A percentile compares a stretch with the other conserved stretches of the same genome.
Evolutionary conservation across 2,329 filamentous ascomycete genomes (phyloP).

Genomic region (Sclerotinia trifoliorum): DNA sequence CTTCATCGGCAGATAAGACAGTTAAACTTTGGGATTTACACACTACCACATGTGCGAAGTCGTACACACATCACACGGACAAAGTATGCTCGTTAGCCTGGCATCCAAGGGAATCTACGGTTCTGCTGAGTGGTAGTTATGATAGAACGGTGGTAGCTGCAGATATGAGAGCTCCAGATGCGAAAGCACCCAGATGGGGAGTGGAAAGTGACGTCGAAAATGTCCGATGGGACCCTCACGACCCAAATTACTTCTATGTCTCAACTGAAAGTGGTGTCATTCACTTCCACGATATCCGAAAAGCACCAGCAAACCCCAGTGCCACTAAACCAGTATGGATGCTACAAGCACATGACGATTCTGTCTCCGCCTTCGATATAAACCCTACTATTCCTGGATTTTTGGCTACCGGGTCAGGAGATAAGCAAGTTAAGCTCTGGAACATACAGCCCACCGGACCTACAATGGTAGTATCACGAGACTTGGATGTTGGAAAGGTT

Average conservation of each 20-base stretch:
- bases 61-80: conserved; percentile 92
- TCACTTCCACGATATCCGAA: conserved; percentile 86
- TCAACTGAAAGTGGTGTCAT: conserved; percentile 90
- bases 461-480: conserved; percentile 85
- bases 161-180: conserved; percentile 91
- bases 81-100: conserved; percentile 96
- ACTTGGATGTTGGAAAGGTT: conserved; percentile 91
- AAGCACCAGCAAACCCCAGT: conserved; percentile 68
- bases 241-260: conserved; percentile 91
- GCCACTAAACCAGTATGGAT: conserved; percentile 88
- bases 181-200: conserved; percentile 79
- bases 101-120: conserved; percentile 83
- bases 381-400: conserved; percentile 88
- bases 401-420: conserved; percentile 88
- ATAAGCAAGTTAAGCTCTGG: conserved; percentile 97
- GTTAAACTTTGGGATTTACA: conserved; percentile 97
- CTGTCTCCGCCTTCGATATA: conserved; percentile 88
- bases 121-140: conserved; percentile 90
- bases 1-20: conserved; percentile 92
- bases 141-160: conserved; percentile 92
- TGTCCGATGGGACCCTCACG: conserved; percentile 89
- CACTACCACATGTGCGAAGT: conserved; percentile 89
- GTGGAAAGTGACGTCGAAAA: conserved; percentile 95
- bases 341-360: conserved; percentile 91
- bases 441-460: conserved; percentile 80